A percentile compares a stretch with the other conserved stretches of the same genome.
Conservation (phyloP, 352 stramenopile genomes). For the Phytophthora kernoviae region DNA sequence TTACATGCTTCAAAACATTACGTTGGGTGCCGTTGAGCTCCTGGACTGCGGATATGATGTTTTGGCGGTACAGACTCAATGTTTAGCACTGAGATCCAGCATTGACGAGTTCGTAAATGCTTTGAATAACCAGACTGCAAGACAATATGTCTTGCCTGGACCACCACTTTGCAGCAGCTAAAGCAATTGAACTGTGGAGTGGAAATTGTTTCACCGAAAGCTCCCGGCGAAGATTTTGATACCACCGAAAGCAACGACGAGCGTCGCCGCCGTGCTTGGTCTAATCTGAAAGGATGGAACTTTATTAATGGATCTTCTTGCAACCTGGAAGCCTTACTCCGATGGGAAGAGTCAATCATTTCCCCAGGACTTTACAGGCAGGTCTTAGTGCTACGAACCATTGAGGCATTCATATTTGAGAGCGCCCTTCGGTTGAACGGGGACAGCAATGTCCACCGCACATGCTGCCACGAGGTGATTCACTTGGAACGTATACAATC, state of each 20-base stretch:
- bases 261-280: conserved; percentile 20
- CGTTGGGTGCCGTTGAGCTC: conserved; percentile 14
- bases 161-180: conserved; percentile 7
- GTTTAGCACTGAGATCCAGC: conserved; percentile 2
- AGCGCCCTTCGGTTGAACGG: conserved; percentile 6
- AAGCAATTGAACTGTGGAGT: conserved; percentile 6
- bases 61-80: conserved; percentile 12
- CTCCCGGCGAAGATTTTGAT: not conserved
- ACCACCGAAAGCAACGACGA: conserved; percentile 16
- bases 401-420: conserved; percentile 42
- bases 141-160: conserved; percentile 7
- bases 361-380: conserved; percentile 12
- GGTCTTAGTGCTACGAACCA: conserved; percentile 28
- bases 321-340: conserved; percentile 16
- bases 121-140: conserved; percentile 17
- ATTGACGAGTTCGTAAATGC: conserved; percentile 26
- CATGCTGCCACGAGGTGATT: not conserved
- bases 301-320: conserved; percentile 21
- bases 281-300: conserved; percentile 20
- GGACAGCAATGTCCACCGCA: not conserved
- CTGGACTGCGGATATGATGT: conserved; percentile 25
- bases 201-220: conserved; percentile 9
- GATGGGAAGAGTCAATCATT: conserved; percentile 14
- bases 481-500: conserved; percentile 17
- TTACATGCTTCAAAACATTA: conserved; percentile 28